Conservation (phyloP, 2,329 filamentous ascomycete species). For the Annulohypoxylon truncatum region DNA sequence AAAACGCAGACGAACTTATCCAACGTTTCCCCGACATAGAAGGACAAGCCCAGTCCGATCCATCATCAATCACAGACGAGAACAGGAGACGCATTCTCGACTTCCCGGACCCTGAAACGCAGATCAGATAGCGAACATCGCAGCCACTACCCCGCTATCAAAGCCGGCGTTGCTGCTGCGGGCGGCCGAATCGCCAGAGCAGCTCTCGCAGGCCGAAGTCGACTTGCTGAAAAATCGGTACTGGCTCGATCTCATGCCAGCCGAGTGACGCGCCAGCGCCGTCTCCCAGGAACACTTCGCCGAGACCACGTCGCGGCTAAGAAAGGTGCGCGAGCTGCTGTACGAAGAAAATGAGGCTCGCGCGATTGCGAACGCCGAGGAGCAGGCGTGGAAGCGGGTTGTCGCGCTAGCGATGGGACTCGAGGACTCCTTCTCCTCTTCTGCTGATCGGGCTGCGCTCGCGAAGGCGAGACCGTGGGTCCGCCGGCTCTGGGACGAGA, state of each 20-base stretch:
- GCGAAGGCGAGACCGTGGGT: neutral
- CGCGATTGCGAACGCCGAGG: neutral
- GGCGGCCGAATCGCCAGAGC: neutral
- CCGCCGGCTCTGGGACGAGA: neutral
- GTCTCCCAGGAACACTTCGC: neutral
- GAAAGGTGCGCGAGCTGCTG: neutral
- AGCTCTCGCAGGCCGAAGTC: neutral
- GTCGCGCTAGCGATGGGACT: neutral
- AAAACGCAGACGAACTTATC: neutral
- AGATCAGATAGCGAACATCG: neutral
- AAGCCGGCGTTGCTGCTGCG: neutral
- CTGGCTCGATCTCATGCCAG: neutral
- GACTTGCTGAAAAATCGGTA: neutral
- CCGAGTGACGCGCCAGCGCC: neutral
- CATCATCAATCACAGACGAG: neutral
- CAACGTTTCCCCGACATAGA: neutral
- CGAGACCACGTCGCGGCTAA: neutral
- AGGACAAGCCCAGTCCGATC: neutral
- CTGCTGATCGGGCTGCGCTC: neutral
- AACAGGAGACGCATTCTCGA: neutral
- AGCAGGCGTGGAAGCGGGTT: neutral
- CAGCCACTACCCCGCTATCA: neutral
- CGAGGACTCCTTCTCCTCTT: too few relatives aligned
- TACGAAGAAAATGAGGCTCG: neutral
- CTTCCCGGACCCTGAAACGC: neutral